phyloP scores from a whole-genome alignment of 1,139 yeast genomes.

The Diutina rugosa region DNA sequence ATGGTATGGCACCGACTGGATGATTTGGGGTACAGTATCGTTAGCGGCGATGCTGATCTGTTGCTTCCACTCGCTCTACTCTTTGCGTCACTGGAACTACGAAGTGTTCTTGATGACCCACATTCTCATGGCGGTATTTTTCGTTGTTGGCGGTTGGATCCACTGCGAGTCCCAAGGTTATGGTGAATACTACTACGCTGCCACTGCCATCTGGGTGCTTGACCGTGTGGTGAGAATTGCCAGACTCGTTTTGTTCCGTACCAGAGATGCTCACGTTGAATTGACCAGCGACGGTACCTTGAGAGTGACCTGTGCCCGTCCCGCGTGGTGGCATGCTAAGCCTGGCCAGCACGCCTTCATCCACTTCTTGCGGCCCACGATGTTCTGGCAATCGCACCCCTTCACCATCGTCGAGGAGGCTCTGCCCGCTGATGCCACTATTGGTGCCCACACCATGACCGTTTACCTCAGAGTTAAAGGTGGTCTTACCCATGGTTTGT shows the following conservation, averaged over 20 bases:
- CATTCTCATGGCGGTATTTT: constrained; percentile 41
- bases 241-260: constrained; percentile 38
- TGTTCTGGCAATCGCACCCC: constrained; percentile 67
- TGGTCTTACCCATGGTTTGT: constrained; percentile 23
- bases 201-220: constrained; percentile 49
- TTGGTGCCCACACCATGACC: constrained; percentile 21
- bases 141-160: constrained; percentile 47
- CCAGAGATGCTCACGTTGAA: constrained; percentile 33
- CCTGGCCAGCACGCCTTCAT: constrained; percentile 57
- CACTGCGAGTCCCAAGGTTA: constrained; percentile 36
- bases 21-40: constrained; percentile 43
- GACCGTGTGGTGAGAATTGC: constrained; percentile 42
- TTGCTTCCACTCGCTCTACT: constrained; percentile 25
- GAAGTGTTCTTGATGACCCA: constrained; percentile 54
- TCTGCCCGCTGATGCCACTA: constrained; percentile 10
- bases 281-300: constrained; percentile 36
- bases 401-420: constrained; percentile 20
- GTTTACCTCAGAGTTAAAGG: constrained; percentile 30
- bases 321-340: constrained; percentile 25
- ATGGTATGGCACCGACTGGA: neutral
- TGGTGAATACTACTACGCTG: constrained; percentile 34
- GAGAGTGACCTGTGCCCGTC: constrained; percentile 26
- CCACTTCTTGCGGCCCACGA: constrained; percentile 36
- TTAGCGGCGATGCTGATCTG: constrained; percentile 24
- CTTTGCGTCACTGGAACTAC: constrained; percentile 44